Evolutionary conservation across 371 early-diverging fungal species (phyloP).

Genomic region (Apophysomyces ossiformis): DNA sequence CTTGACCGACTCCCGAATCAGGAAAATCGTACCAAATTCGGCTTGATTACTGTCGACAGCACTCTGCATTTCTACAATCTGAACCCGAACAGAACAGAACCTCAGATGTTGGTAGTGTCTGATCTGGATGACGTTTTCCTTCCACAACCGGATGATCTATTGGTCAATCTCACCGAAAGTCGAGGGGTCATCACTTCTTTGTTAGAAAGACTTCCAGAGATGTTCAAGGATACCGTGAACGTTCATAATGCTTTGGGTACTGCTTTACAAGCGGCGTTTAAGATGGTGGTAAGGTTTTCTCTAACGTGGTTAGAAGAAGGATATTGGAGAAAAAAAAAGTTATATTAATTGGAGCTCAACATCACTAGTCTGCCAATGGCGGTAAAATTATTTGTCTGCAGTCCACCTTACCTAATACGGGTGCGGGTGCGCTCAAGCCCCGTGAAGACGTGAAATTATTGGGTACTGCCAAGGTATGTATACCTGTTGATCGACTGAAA

Average conservation of each 20-base stretch:
- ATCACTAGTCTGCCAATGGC: slow-evolving; percentile 67
- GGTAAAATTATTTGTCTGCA: slow-evolving; percentile 92
- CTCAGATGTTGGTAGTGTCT: slow-evolving; percentile 92
- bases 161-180: slow-evolving; percentile 85
- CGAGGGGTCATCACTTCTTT: slow-evolving; percentile 71
- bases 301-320: too few species aligned
- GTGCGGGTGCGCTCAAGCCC: slow-evolving; percentile 79
- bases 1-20: slow-evolving; percentile 89
- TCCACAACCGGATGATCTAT: slow-evolving; percentile 84
- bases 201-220: slow-evolving; percentile 74
- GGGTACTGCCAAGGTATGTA: slow-evolving; percentile 75
- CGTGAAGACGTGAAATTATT: slow-evolving; percentile 87
- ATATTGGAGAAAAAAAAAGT: background rate
- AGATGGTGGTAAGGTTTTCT: slow-evolving; percentile 67
- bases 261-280: slow-evolving; percentile 85
- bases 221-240: slow-evolving; percentile 84
- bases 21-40: slow-evolving; percentile 88
- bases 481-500: too few species aligned
- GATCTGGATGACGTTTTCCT: slow-evolving; percentile 91
- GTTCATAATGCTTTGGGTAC: slow-evolving; percentile 83
- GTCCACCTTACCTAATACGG: slow-evolving; percentile 81
- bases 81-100: slow-evolving; percentile 64
- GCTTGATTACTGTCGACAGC: slow-evolving; percentile 89
- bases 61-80: slow-evolving; percentile 91
- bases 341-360: background rate